Evolutionary conservation across 805 yeast species (phyloP), one percentile per base, ranked within the genome.

Genomic region (Metschnikowia chrysomelidarum): DNA sequence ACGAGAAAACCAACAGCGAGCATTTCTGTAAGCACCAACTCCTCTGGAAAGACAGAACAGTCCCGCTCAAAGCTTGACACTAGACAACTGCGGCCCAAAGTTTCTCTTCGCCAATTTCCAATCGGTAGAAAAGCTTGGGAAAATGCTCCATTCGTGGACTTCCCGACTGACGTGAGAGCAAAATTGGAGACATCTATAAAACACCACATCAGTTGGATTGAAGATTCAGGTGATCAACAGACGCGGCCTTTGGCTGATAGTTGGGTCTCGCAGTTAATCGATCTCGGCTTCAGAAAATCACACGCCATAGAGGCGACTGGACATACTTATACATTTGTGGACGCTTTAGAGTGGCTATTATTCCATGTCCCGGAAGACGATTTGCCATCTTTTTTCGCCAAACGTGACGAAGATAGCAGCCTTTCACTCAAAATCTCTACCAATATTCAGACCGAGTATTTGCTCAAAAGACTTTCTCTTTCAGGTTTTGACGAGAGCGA

Each of bases 361-460:
- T 80, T 89, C 46, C 93, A 91, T 51, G 76, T 91, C 3, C 98
- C 98, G 0, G 97, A 93, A 44, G 98, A 89, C 53, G 98, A 91
- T 51, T 64, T 91, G 20, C 98, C 98, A 0, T 47, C 61, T 0
- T 64, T 69, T 30, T 84, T 84, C 50, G 69, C 72, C 12, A 78
- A 80, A 41, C 62, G 75, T 25, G 69, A 71, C 15, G 71, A 70
- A 28, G 87, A 80, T 47, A 66, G 82, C 0, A 75, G 73, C 30
- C 72, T 79, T 16, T 69, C 73, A 34, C 65, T 83, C 26, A 83
- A 74, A 41, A 62, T 75, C n/a, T 62, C 81, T 4, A 70, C 69
- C 8, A 73, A 77, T 45, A 51, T 79, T 24, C 67, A 71, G 34
- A 52, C 57, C n/a, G 87, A 85, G 54, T 71, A 78, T 41, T 62